A percentile compares a stretch with the other conserved stretches of the same genome.
Conservation (phyloP, 148 eudicot species). For the Amaranthus cruentus region DNA sequence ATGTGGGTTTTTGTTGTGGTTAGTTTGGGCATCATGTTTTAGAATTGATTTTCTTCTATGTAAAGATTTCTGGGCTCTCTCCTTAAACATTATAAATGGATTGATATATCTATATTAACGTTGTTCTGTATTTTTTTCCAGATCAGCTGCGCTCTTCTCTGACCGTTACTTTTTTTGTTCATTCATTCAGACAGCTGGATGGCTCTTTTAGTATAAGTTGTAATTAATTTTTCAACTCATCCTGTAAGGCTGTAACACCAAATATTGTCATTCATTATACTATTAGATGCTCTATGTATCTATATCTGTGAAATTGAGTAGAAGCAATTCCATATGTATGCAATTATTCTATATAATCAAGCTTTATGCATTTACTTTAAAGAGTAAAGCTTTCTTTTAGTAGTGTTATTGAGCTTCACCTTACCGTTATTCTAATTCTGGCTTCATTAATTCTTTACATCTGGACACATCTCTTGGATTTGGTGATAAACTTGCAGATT, state of each 20-base stretch:
- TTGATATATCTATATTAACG: neutral
- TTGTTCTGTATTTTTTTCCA: conserved; percentile 27
- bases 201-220: conserved; percentile 31
- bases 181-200: conserved; percentile 22
- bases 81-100: conserved; percentile 1
- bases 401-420: conserved; percentile 12
- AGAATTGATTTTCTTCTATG: neutral
- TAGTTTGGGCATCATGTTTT: neutral
- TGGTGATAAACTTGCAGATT: conserved; percentile 41
- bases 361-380: conserved; percentile 17
- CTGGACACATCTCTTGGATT: conserved; percentile 42
- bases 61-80: neutral
- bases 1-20: neutral
- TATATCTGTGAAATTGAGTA: conserved; percentile 23
- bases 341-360: conserved; percentile 21
- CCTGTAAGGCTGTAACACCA: conserved; percentile 42
- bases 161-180: conserved; percentile 23
- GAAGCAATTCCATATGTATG: conserved; percentile 28
- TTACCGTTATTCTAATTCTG: conserved; percentile 12
- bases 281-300: conserved; percentile 24
- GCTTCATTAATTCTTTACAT: conserved; percentile 22
- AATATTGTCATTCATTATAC: conserved; percentile 17
- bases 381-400: conserved; percentile 21
- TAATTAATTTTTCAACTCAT: conserved; percentile 28
- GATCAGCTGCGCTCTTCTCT: conserved; percentile 29